These are phyloP conservation scores for Cryptosporidium parvum DNA, from an alignment of 169 alveolate species.

Conservation along the genomic window DNA sequence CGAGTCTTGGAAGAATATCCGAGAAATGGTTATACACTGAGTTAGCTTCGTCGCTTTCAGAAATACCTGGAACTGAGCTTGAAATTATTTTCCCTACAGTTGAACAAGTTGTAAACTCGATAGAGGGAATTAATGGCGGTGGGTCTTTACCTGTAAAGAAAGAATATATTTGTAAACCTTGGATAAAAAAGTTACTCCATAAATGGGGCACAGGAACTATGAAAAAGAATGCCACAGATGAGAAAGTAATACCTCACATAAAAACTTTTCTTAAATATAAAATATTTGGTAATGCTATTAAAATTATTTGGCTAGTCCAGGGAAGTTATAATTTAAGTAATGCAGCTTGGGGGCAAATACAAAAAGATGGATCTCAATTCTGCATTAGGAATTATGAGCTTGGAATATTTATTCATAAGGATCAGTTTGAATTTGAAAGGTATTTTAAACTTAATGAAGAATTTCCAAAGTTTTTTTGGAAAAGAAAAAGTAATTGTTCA, in stretches of 20 bases:
- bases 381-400: constrained; percentile 58
- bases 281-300: not conserved
- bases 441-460: not conserved
- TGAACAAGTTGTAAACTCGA: constrained; percentile 25
- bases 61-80: not conserved
- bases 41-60: constrained; percentile 7
- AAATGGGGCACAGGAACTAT: constrained; percentile 27
- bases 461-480: constrained; percentile 53
- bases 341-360: constrained; percentile 75
- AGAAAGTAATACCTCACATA: constrained; percentile 31
- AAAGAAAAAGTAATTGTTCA: not conserved
- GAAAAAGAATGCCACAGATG: not conserved
- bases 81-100: constrained; percentile 46
- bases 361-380: constrained; percentile 28
- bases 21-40: constrained; percentile 60
- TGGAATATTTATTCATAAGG: constrained; percentile 27
- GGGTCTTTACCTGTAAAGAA: constrained; percentile 56
- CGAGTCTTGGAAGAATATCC: constrained; percentile 60
- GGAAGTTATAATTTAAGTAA: constrained; percentile 67
- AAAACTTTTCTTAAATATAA: constrained; percentile 47
- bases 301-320: constrained; percentile 49
- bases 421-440: not conserved
- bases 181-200: constrained; percentile 38
- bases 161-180: constrained; percentile 44
- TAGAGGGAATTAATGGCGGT: constrained; percentile 55